Conservation (phyloP, 2,329 filamentous ascomycete species). For the Gnomoniopsis sp. region DNA sequence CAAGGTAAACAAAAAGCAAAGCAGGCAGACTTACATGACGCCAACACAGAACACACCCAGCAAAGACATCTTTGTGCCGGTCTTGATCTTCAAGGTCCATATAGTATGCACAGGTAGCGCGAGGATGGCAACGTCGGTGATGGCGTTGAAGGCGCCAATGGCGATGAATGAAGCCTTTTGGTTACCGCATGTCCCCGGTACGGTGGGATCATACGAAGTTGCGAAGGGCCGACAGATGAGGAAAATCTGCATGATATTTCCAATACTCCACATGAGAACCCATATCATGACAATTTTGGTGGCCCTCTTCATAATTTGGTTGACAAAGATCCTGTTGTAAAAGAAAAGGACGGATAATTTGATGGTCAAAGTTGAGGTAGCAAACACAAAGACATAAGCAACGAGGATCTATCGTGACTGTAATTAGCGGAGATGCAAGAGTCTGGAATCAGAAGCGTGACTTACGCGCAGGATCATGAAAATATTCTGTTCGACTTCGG, state of each 20-base stretch:
- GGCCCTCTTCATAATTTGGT: conserved; percentile 26
- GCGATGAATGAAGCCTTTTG: conserved; percentile 30
- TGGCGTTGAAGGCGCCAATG: conserved; percentile 34
- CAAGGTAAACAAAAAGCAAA: not conserved
- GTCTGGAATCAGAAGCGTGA: too few relatives aligned
- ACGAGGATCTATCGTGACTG: conserved; percentile 31
- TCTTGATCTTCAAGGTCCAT: conserved; percentile 33
- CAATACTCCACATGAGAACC: conserved; percentile 24
- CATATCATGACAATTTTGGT: conserved; percentile 26
- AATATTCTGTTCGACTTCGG: conserved; percentile 22
- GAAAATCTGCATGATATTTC: conserved; percentile 26
- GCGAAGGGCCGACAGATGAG: conserved; percentile 25
- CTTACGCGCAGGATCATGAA: not conserved
- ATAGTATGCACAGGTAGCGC: conserved; percentile 34
- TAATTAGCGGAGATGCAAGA: not conserved
- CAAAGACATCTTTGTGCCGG: not conserved
- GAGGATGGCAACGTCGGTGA: conserved; percentile 36
- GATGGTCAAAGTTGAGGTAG: conserved; percentile 31
- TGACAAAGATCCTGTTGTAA: conserved; percentile 37
- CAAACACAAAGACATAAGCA: conserved; percentile 35
- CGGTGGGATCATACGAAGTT: conserved; percentile 12
- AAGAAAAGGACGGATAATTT: conserved; percentile 40
- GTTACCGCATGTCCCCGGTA: conserved; percentile 16
- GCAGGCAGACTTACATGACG: not conserved
- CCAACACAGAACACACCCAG: conserved; percentile 4